Evolutionary conservation across 768 basidiomycete genomes (phyloP).

Genomic region (Phaffia australis): DNA sequence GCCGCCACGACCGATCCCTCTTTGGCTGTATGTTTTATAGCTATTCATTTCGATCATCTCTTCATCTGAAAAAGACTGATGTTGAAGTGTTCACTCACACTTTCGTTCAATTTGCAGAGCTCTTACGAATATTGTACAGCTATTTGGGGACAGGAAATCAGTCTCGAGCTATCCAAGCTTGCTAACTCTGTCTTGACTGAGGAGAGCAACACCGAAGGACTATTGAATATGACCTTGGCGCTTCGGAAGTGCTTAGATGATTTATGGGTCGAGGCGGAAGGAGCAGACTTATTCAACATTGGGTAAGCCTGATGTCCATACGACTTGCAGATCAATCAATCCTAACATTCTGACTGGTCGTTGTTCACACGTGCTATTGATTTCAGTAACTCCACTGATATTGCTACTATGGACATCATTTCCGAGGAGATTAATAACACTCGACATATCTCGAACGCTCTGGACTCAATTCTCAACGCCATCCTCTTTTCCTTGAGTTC

Average conservation of each 20-base stretch:
- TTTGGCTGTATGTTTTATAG: not conserved
- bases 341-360: not conserved
- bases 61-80: not conserved
- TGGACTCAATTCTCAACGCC: conserved; percentile 69
- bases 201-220: not conserved
- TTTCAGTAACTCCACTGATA: not conserved
- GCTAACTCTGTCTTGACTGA: not conserved
- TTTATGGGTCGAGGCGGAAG: conserved; percentile 55
- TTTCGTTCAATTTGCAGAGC: conserved; percentile 46
- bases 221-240: conserved; percentile 42
- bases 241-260: conserved; percentile 37
- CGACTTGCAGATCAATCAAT: not conserved
- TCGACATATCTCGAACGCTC: conserved; percentile 42
- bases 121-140: conserved; percentile 71
- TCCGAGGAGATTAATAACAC: conserved; percentile 17
- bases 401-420: conserved; percentile 4
- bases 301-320: conserved; percentile 45
- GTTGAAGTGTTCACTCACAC: not conserved
- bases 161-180: conserved; percentile 32
- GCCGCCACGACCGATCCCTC: not conserved
- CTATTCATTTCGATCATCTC: not conserved
- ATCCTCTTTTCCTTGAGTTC: conserved; percentile 72
- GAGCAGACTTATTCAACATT: conserved; percentile 66
- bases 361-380: not conserved
- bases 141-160: conserved; percentile 71